A percentile compares a stretch with the other conserved stretches of the same genome.
Evolutionary conservation across 768 basidiomycete genomes (phyloP).

Genomic region (Boletus patriciae): DNA sequence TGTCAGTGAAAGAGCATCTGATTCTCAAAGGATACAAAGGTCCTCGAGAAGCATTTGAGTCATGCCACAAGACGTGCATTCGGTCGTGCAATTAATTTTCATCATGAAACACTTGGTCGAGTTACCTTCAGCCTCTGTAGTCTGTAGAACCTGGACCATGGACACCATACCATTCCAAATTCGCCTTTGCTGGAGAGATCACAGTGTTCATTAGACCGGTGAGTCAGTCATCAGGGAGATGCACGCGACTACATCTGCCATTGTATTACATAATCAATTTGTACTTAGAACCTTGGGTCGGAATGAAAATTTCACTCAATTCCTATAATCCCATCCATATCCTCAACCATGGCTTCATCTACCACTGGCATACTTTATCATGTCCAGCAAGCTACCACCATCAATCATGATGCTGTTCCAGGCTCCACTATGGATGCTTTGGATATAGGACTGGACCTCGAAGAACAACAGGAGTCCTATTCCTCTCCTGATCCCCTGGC

Average conservation of each 20-base stretch:
- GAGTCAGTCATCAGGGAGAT: conserved; percentile 79
- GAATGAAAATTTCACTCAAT: too few species aligned
- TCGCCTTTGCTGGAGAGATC: conserved; percentile 64
- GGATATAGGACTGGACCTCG: too few species aligned
- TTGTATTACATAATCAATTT: too few species aligned
- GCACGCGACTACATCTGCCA: conserved; percentile 50
- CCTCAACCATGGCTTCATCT: too few species aligned
- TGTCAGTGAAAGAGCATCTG: conserved; percentile 55
- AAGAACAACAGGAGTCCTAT: too few species aligned
- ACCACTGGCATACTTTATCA: too few species aligned
- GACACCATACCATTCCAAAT: conserved; percentile 51
- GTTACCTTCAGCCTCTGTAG: conserved; percentile 69
- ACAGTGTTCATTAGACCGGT: conserved; percentile 82
- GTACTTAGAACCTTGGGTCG: too few species aligned
- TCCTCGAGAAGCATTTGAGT: conserved; percentile 65
- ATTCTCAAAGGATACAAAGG: conserved; percentile 60
- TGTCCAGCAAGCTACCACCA: too few species aligned
- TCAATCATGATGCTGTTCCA: too few species aligned
- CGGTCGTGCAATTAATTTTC: neutral
- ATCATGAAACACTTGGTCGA: conserved; percentile 7
- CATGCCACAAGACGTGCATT: conserved; percentile 62
- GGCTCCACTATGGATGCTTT: too few species aligned
- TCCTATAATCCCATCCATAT: too few species aligned
- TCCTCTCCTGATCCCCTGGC: too few species aligned
- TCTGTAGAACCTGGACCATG: conserved; percentile 47